Conservation (phyloP, 1,139 yeast genomes). For the Pichia sp. region DNA sequence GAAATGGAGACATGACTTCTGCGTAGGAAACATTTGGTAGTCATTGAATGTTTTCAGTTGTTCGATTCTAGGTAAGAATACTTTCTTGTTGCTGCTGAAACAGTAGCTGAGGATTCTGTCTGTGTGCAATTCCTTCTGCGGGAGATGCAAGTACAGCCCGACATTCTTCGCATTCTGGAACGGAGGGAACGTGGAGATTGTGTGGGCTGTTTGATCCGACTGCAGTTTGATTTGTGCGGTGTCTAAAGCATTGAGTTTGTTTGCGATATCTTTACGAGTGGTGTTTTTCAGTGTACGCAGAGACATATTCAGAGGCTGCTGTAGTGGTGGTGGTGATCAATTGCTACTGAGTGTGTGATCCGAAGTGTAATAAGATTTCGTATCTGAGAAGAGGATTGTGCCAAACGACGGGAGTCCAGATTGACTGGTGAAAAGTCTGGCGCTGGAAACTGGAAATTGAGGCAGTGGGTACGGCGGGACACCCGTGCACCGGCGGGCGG, state of each 20-base stretch:
- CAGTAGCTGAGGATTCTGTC: conserved; percentile 27
- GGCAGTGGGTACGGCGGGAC: too few relatives aligned
- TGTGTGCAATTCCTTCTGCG: conserved; percentile 9
- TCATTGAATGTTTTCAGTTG: conserved; percentile 28
- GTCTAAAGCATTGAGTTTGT: background rate
- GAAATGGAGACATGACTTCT: conserved; percentile 58
- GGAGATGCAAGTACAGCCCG: conserved; percentile 11
- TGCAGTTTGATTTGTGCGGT: background rate
- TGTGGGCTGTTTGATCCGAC: conserved; percentile 2
- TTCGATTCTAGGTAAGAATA: conserved; percentile 54
- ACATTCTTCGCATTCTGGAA: conserved; percentile 9
- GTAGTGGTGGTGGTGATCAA: too few relatives aligned
- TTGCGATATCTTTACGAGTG: conserved; percentile 8
- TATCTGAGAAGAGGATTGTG: too few relatives aligned
- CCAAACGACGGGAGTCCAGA: too few relatives aligned
- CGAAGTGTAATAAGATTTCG: too few relatives aligned
- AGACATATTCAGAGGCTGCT: conserved; percentile 1
- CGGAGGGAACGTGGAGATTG: background rate
- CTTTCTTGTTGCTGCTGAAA: conserved; percentile 37
- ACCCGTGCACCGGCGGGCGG: too few relatives aligned
- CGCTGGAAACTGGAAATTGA: too few relatives aligned
- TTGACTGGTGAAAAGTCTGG: too few relatives aligned
- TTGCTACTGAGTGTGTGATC: too few relatives aligned
- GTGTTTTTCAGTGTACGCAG: conserved; percentile 4
- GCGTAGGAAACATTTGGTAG: conserved; percentile 31